Conservation (phyloP, 176 grass and related monocot species). For the Pontederia crassipes region DNA sequence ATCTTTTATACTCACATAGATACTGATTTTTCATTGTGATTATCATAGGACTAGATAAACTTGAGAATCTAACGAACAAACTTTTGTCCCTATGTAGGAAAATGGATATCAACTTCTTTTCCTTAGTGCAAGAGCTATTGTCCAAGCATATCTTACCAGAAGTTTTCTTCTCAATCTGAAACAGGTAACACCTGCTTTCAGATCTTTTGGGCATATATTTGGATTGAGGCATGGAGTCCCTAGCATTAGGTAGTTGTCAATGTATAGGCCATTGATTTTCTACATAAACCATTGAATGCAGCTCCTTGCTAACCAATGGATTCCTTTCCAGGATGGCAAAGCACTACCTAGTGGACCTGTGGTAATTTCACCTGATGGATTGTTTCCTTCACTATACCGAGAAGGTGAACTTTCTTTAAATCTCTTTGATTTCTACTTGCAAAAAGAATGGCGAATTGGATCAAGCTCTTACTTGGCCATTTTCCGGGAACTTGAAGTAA, state of each 20-base stretch:
- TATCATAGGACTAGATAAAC: background rate
- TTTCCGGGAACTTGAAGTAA: background rate
- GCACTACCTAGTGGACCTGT: slow-evolving; percentile 84
- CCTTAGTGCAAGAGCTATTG: slow-evolving; percentile 97
- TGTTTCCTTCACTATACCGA: slow-evolving; percentile 88
- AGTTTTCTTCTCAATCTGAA: slow-evolving; percentile 95
- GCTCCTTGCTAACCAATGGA: slow-evolving; percentile 1
- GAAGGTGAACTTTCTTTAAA: slow-evolving; percentile 54
- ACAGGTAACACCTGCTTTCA: slow-evolving; percentile 42
- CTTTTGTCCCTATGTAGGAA: slow-evolving; percentile 53
- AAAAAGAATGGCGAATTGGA: background rate
- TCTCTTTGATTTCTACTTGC: slow-evolving; percentile 2
- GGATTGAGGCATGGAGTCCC: too few species aligned
- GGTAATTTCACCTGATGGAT: slow-evolving; percentile 96
- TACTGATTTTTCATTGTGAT: background rate
- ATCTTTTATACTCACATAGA: background rate
- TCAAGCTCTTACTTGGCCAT: too few species aligned
- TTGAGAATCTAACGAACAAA: background rate
- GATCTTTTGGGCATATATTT: background rate
- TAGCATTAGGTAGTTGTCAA: too few species aligned
- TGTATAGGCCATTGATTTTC: background rate
- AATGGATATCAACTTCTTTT: slow-evolving; percentile 97
- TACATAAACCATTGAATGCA: background rate
- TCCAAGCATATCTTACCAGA: slow-evolving; percentile 97
- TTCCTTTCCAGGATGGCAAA: slow-evolving; percentile 84